Percentiles rank a stretch among this genome's conserved stretches.
phyloP scores from a whole-genome alignment of 176 grass and related monocot species.

The Cenchrus americanus region DNA sequence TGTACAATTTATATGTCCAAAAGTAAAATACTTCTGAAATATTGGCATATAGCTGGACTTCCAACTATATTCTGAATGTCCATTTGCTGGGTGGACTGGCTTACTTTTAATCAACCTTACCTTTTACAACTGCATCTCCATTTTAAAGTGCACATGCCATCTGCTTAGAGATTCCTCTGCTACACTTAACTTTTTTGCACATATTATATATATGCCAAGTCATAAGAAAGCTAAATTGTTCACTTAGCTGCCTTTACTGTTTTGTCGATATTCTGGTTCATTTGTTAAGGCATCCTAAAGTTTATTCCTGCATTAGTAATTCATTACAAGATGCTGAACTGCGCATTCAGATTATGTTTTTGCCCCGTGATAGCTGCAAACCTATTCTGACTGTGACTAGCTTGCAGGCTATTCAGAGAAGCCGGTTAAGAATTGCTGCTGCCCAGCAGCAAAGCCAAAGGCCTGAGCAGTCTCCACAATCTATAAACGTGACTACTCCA shows the following conservation, averaged over 20 bases:
- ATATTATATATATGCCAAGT: neutral
- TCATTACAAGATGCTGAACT: neutral
- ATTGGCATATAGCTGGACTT: neutral
- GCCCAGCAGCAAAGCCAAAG: constrained; percentile 46
- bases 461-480: constrained; percentile 37
- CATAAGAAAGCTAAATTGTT: neutral
- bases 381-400: constrained; percentile 36
- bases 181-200: neutral
- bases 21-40: neutral
- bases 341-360: neutral
- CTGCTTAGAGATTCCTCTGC: neutral
- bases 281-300: constrained; percentile 10
- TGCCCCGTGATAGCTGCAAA: neutral
- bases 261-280: neutral
- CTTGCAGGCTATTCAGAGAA: constrained; percentile 75
- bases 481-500: constrained; percentile 11
- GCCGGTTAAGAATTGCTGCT: constrained; percentile 52
- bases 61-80: neutral
- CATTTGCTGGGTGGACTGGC: too few relatives aligned
- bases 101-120: too few relatives aligned
- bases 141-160: too few relatives aligned
- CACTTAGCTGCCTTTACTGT: neutral
- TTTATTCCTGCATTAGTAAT: neutral
- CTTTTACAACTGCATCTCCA: too few relatives aligned
- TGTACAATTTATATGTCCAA: neutral